Evolutionary conservation across 345 rosid species (phyloP), one percentile per base, ranked within the genome.

Genomic region (Excoecaria agallocha): DNA sequence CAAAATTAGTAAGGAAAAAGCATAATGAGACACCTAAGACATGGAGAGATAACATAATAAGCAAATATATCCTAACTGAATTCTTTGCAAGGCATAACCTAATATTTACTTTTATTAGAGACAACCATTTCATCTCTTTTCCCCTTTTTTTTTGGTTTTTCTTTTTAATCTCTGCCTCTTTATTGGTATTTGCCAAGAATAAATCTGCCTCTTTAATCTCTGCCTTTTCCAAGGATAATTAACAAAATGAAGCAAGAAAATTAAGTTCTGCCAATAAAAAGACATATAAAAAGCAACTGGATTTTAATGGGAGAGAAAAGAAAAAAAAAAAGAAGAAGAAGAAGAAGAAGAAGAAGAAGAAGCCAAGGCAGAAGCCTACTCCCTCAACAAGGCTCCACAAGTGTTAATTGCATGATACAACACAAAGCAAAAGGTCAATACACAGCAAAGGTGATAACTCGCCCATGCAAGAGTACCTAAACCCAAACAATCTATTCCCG

Each of bases 21-120:
- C 74, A 70, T 63, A 22, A 69, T 55, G 73, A 76, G 52, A 80
- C 66, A 59, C 57, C 57, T 24, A 39, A 58, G 67, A 66, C 35
- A 39, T 2, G 12, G n/a, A 38, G 20, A 58, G 6, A 62, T 65
- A 48, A 24, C 66, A 71, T 43, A 3, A 22, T 10, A 37, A 4
- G 19, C 10, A 38, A 38, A 62, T n/a, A 62, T n/a, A 41, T 41
- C 30, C 35, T 0, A 65, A 65, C 0, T 65, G 69, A 65, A 41
- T 65, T 65, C 51, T 65, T 37, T 37, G 67, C 22, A 12, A 41
- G 38, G 1, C 46, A 37, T 37, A 37, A 41, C 17, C 20, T 35
- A 30, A 60, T 38, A 19, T 62, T 16, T 62, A 37, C 17, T 58
- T 52, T 52, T 20, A 12, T 22, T 0, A 35, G 24, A 52, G 73